These are phyloP conservation scores for Trichosporon faecale DNA, from an alignment of 1,284 basidiomycete species.

Conservation along the genomic window DNA sequence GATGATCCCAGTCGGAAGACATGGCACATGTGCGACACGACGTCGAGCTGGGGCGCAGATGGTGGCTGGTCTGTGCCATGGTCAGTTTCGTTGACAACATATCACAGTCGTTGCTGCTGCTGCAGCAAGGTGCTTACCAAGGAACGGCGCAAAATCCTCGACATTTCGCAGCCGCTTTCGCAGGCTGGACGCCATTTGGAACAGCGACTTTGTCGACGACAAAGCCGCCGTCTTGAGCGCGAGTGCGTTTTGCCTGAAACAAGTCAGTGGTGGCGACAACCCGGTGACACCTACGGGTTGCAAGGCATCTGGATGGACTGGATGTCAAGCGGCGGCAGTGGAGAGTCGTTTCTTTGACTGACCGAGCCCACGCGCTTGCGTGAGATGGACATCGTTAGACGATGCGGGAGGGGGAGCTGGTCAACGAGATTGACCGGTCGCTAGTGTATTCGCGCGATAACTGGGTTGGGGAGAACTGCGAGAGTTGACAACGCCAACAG, in stretches of 20 bases:
- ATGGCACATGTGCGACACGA: constrained; percentile 89
- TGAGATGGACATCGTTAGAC: constrained; percentile 36
- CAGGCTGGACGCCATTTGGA: constrained; percentile 47
- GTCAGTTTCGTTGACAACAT: neutral
- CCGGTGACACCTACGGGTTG: constrained; percentile 41
- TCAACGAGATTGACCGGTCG: neutral
- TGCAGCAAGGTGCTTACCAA: constrained; percentile 35
- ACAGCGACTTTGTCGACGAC: constrained; percentile 47
- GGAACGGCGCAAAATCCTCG: constrained; percentile 47
- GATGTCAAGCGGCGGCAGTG: constrained; percentile 44
- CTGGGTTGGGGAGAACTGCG: neutral
- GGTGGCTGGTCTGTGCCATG: constrained; percentile 41
- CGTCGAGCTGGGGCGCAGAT: constrained; percentile 49
- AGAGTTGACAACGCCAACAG: neutral
- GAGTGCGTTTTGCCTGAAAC: constrained; percentile 46
- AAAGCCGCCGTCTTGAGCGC: constrained; percentile 51
- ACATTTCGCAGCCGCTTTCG: constrained; percentile 44
- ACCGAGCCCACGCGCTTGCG: constrained; percentile 49
- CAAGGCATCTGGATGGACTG: constrained; percentile 50
- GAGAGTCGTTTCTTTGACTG: constrained; percentile 42
- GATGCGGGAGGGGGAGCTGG: neutral
- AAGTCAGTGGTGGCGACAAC: constrained; percentile 12
- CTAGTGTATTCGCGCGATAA: neutral
- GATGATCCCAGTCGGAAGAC: constrained; percentile 88
- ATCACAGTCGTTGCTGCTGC: neutral